Percentiles rank a stretch among this genome's conserved stretches.
These are phyloP conservation scores for Euphorbia schlechtendalii DNA, from an alignment of 441 rosid species.

Conservation along the genomic window DNA sequence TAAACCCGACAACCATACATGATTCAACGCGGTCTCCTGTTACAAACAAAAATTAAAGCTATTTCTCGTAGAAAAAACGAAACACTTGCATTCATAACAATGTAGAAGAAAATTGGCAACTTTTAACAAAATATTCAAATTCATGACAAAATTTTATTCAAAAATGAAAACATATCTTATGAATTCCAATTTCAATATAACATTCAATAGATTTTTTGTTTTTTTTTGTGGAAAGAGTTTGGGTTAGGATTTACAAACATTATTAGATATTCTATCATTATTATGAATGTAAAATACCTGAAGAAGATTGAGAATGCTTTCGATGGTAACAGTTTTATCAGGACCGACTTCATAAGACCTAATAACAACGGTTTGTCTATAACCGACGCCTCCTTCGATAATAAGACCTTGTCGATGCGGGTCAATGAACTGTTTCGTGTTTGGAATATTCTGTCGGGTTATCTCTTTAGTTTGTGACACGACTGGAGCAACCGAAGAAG, in stretches of 20 bases:
- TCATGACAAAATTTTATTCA: too few relatives aligned
- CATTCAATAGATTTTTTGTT: too few relatives aligned
- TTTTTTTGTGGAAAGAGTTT: too few relatives aligned
- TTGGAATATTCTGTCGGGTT: constrained; percentile 53
- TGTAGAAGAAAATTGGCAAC: too few relatives aligned
- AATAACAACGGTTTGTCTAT: constrained; percentile 52
- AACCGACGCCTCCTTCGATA: constrained; percentile 45
- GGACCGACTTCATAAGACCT: constrained; percentile 73
- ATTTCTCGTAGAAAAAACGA: too few relatives aligned
- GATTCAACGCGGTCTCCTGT: constrained; percentile 64
- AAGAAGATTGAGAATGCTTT: constrained; percentile 55
- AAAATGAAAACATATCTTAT: too few relatives aligned
- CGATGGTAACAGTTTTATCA: constrained; percentile 55
- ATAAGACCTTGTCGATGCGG: constrained; percentile 56
- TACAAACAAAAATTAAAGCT: neutral
- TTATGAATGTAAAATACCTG: too few relatives aligned
- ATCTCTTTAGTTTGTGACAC: constrained; percentile 22
- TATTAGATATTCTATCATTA: too few relatives aligned
- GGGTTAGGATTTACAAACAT: too few relatives aligned
- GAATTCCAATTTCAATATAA: too few relatives aligned
- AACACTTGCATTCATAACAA: too few relatives aligned
- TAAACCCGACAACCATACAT: constrained; percentile 81
- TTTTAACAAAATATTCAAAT: too few relatives aligned
- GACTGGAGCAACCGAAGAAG: constrained; percentile 25
- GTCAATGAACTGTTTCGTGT: constrained; percentile 51